Evolutionary conservation across 2,329 filamentous ascomycete species (phyloP), one percentile per base, ranked within the genome.

Genomic region (Exophiala sp.): DNA sequence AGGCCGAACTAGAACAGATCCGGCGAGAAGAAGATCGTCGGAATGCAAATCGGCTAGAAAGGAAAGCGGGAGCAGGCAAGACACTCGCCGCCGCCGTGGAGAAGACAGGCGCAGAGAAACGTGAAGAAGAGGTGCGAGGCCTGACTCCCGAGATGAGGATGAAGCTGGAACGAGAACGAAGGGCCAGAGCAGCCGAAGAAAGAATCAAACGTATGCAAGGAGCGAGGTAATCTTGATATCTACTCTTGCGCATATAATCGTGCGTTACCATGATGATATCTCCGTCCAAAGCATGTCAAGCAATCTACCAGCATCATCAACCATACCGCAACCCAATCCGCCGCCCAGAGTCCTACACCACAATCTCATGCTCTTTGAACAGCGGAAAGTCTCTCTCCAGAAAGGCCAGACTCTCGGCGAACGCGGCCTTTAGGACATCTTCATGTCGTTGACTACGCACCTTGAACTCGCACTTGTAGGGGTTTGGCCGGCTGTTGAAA

Each of bases 131-230:
- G 67, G 78, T 79, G 42, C 80, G 88, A 56, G 90, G 91, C 0
- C 74, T 97, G 71, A 94, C 87, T 35, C 83, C 88, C 0, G 91
- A 97, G 70, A 90, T 93, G 80, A 80, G 82, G 65, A 80, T 83
- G 78, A 81, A 79, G 65, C 68, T 97, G 46, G 93, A 97, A 67
- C 76, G 93, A 60, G 93, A 98, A 70, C 76, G 89, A 60, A 83
- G 91, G 63, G 93, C 93, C 2, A 81, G 91, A 61, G 93, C 93
- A 7, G 91, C 90, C 0, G 93, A 97, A 69, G 90, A 91, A 71
- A 81, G 91, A 64, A 76, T 96, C 52, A 82, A 78, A 69, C 76
- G 77, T 62, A 74, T 88, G 77, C 77, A 80, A 61, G 70, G 48
- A 5, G 42, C 44, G 21, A 38, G 38, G 19, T 50, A 23, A 13